Base-by-base conservation (phyloP, 371 early-diverging fungal genomes). In the Mucor irregularis region DNA sequence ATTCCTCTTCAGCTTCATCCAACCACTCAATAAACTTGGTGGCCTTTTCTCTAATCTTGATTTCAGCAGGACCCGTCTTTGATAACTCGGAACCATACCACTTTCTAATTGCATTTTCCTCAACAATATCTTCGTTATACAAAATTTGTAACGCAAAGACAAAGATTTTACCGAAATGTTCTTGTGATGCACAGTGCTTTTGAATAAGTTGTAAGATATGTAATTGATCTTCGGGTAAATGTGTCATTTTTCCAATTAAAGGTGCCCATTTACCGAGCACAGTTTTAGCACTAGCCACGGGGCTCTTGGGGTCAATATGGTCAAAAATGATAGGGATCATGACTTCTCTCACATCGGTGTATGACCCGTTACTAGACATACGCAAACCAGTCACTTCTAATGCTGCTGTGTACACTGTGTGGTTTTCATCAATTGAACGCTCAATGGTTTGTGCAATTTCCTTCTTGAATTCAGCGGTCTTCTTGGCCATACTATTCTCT, bases 371-470 rank as follows among this genome's bases (percentile, higher is more conserved):
- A 61, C 84, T 86, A 5, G 95, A 89, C 90, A 96, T 90, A 58
- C 95, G 91, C 55, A 93, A 72, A 7, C 94, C 88, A 49, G 93
- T 95, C 26, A 97, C 79, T 76, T 98, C 97, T 14, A 95, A 68
- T 10, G 84, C 82, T 6, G 95, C 86, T 53, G 86, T 85, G 22
- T 92, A 93, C 9, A 90, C 81, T 1, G 77, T 66, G 61, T 91
- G 93, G 38, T 83, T 75, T 50, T 95, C 92, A 24, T 73, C 78
- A 57, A 95, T 80, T 9, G 94, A 91, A 13, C 95, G 82, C 24
- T 89, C 86, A 46, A 96, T 64, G 0, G 95, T 94, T 56, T 81
- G 81, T 1, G 76, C 71, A 22, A 92, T 85, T 76, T 97, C 98
- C 16, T 77, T 75, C 46, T 84, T 85, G 71, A 92, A 88, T 42